Evolutionary conservation across 495 filamentous ascomycete genomes (phyloP).

Genomic region (Monascus purpureus): DNA sequence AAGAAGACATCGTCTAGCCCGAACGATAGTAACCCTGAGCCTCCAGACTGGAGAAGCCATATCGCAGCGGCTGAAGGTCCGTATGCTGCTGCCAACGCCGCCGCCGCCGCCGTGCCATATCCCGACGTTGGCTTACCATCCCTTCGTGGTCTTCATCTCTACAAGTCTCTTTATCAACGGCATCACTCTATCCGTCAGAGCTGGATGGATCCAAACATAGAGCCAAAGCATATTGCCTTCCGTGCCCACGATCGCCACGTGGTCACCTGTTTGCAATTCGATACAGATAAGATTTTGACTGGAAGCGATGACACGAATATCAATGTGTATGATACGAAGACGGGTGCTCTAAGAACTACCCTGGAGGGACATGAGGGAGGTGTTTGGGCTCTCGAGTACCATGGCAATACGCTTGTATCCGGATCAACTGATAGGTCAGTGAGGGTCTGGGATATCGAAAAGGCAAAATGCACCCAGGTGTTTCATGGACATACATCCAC

Average conservation of each 20-base stretch:
- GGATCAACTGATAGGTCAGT: slow-evolving; percentile 94
- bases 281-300: slow-evolving; percentile 93
- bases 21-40: slow-evolving; percentile 18
- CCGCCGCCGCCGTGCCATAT: slow-evolving; percentile 65
- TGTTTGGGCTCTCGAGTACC: slow-evolving; percentile 95
- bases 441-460: slow-evolving; percentile 93
- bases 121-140: slow-evolving; percentile 66
- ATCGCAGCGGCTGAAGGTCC: slow-evolving; percentile 55
- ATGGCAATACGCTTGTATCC: slow-evolving; percentile 88
- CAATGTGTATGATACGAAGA: slow-evolving; percentile 96
- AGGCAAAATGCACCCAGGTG: slow-evolving; percentile 78
- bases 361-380: slow-evolving; percentile 92
- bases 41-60: slow-evolving; percentile 28
- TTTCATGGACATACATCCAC: slow-evolving; percentile 98
- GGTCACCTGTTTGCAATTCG: slow-evolving; percentile 94
- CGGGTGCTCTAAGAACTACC: slow-evolving; percentile 66
- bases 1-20: slow-evolving; percentile 37
- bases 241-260: slow-evolving; percentile 91
- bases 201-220: slow-evolving; percentile 77
- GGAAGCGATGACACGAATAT: slow-evolving; percentile 97
- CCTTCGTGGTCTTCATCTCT: slow-evolving; percentile 73
- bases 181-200: slow-evolving; percentile 77
- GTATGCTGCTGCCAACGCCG: slow-evolving; percentile 70
- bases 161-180: slow-evolving; percentile 89
- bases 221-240: slow-evolving; percentile 91